A percentile compares a stretch with the other conserved stretches of the same genome.
Evolutionary conservation across 139 green algal species (phyloP).

Genomic region (Tetraselmis chui): DNA sequence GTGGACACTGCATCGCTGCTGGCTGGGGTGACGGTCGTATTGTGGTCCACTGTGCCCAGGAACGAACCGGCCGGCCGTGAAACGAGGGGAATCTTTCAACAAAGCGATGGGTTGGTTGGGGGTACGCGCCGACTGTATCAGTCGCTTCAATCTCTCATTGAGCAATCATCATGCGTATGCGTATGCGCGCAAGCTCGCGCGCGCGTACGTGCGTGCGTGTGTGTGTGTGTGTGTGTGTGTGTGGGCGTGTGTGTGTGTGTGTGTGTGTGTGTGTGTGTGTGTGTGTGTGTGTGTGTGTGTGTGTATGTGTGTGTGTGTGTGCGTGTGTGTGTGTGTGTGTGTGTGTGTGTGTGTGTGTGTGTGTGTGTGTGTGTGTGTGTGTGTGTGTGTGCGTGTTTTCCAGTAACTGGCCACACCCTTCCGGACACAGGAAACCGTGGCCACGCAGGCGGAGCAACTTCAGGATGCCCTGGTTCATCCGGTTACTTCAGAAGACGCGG

Average conservation of each 20-base stretch:
- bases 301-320: slow-evolving; percentile 14
- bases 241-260: background rate
- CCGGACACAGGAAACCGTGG: background rate
- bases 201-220: background rate
- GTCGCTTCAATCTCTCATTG: too few relatives aligned
- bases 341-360: slow-evolving; percentile 11
- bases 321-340: slow-evolving; percentile 14
- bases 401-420: too few relatives aligned
- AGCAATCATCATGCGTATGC: too few relatives aligned
- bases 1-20: too few relatives aligned
- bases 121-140: too few relatives aligned
- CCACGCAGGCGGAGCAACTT: background rate
- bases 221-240: background rate
- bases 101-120: too few relatives aligned
- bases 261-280: background rate
- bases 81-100: too few relatives aligned
- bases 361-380: background rate
- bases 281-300: slow-evolving; percentile 10
- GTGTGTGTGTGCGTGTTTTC: background rate
- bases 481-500: background rate
- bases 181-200: background rate
- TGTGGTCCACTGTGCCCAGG: too few relatives aligned
- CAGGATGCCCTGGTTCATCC: background rate
- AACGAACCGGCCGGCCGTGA: too few relatives aligned
- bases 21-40: too few relatives aligned